A percentile compares a stretch with the other conserved stretches of the same genome.
phyloP scores from a whole-genome alignment of 805 yeast species.

The Kodamaea restingae region DNA sequence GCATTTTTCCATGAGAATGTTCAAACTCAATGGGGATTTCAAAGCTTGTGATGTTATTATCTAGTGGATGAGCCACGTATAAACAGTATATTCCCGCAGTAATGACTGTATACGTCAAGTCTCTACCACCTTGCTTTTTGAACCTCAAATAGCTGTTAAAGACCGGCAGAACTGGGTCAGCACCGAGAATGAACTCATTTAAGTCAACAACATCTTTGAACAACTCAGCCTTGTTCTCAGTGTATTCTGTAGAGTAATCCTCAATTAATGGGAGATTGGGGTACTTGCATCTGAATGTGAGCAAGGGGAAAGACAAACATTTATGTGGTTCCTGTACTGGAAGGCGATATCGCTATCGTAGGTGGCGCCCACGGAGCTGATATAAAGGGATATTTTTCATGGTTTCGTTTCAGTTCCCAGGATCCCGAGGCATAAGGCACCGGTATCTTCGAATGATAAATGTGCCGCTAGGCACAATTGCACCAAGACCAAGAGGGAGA shows the following conservation, averaged over 20 bases:
- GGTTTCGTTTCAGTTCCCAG: slow-evolving; percentile 1
- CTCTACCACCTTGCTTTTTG: slow-evolving; percentile 4
- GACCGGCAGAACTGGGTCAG: slow-evolving; percentile 1
- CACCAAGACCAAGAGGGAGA: background rate
- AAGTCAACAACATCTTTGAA: slow-evolving; percentile 13
- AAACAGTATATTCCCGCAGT: slow-evolving; percentile 28
- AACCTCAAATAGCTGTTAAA: slow-evolving; percentile 5
- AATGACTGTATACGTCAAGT: background rate
- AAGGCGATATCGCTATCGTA: slow-evolving; percentile 6
- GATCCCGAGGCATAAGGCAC: background rate
- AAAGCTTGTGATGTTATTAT: slow-evolving; percentile 9
- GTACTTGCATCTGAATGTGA: slow-evolving; percentile 22
- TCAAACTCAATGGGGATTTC: slow-evolving; percentile 18
- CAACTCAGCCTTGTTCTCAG: slow-evolving; percentile 6
- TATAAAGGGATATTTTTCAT: slow-evolving; percentile 10
- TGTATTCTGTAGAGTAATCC: slow-evolving; percentile 11
- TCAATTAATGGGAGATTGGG: slow-evolving; percentile 16
- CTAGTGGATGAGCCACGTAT: slow-evolving; percentile 23
- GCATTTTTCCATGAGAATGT: slow-evolving; percentile 25
- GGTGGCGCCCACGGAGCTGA: slow-evolving; percentile 10
- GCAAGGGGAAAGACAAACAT: slow-evolving; percentile 18
- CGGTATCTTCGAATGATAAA: background rate
- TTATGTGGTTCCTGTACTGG: too few relatives aligned
- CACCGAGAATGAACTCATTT: slow-evolving; percentile 14
- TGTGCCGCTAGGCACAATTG: background rate